A percentile compares a stretch with the other conserved stretches of the same genome.
These are phyloP conservation scores for Metschnikowia hibisci DNA, from an alignment of 805 yeast genomes.

Conservation along the genomic window DNA sequence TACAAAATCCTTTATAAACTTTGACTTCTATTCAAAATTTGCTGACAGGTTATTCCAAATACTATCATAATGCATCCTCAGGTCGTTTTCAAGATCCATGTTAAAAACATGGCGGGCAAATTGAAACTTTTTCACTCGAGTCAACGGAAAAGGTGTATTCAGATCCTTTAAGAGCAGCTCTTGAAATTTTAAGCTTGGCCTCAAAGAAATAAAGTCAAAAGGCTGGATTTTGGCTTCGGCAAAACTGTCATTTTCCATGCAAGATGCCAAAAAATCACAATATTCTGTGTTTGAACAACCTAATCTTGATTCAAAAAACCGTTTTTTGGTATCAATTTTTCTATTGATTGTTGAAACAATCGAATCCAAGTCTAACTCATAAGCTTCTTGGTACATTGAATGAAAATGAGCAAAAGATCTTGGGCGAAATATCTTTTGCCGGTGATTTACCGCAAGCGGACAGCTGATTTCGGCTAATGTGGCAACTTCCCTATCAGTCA, in stretches of 20 bases:
- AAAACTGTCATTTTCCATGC: not conserved
- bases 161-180: not conserved
- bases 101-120: not conserved
- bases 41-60: not conserved
- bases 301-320: not conserved
- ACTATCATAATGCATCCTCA: conserved; percentile 1
- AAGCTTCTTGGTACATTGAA: conserved; percentile 2
- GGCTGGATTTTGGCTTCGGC: conserved; percentile 5
- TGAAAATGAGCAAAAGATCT: conserved; percentile 1
- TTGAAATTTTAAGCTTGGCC: not conserved
- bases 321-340: conserved; percentile 3
- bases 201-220: conserved; percentile 6
- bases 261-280: not conserved
- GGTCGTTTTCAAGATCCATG: not conserved
- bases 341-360: conserved; percentile 6
- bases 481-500: conserved; percentile 7
- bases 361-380: conserved; percentile 6
- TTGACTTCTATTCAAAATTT: no score
- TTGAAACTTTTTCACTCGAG: not conserved
- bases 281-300: not conserved
- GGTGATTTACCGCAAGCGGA: conserved; percentile 1
- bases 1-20: no score
- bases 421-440: conserved; percentile 3
- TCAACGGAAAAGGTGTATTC: not conserved
- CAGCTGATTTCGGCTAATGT: conserved; percentile 2